phyloP scores from a whole-genome alignment of 805 yeast genomes.

The Candida coquimbonensis region DNA sequence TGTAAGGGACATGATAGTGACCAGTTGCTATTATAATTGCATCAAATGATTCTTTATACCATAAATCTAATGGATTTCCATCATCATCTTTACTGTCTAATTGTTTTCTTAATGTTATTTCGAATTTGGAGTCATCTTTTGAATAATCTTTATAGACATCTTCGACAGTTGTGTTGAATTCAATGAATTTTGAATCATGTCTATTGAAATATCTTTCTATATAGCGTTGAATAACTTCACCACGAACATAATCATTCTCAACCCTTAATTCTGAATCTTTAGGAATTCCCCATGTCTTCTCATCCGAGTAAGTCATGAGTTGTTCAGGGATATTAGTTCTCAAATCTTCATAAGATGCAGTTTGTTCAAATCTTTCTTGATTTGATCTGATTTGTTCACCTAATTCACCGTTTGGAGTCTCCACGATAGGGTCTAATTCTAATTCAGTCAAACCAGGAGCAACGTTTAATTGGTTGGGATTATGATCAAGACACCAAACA shows the following conservation, averaged over 20 bases:
- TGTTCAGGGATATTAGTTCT: constrained; percentile 38
- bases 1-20: constrained; percentile 44
- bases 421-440: constrained; percentile 24
- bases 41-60: constrained; percentile 33
- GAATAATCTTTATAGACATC: constrained; percentile 23
- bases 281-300: constrained; percentile 27
- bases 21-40: constrained; percentile 47
- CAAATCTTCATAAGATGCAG: constrained; percentile 26
- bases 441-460: constrained; percentile 23
- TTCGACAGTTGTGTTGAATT: constrained; percentile 32
- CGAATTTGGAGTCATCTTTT: constrained; percentile 18
- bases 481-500: constrained; percentile 33
- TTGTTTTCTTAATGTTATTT: constrained; percentile 26
- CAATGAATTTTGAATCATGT: constrained; percentile 18
- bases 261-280: constrained; percentile 16
- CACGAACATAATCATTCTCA: constrained; percentile 27
- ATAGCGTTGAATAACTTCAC: constrained; percentile 51
- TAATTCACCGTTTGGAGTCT: constrained; percentile 3
- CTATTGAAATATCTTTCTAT: constrained; percentile 38
- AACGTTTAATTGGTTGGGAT: constrained; percentile 17
- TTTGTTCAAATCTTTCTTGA: constrained; percentile 23
- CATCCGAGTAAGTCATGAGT: constrained; percentile 40
- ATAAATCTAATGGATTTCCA: constrained; percentile 24
- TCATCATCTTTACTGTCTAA: constrained; percentile 11
- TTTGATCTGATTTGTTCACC: not conserved